These are phyloP conservation scores for Xylariaceae sp. DNA, from an alignment of 2,329 filamentous ascomycete species.

Conservation along the genomic window DNA sequence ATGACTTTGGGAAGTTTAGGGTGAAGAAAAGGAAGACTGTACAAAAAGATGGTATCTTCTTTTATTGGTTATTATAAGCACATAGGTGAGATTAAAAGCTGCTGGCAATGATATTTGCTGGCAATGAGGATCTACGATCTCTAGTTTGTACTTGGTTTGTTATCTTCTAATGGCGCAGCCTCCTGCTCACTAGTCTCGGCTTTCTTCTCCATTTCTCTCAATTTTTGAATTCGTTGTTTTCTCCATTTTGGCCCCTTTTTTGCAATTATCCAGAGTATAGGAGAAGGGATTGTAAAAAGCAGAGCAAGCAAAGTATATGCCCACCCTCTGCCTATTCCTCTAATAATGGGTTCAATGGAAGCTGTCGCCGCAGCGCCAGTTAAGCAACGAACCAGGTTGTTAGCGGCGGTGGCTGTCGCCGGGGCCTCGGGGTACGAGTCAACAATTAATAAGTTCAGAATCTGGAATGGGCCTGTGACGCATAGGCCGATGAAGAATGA, in stretches of 20 bases:
- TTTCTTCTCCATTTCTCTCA: slow-evolving; percentile 38
- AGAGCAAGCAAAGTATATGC: slow-evolving; percentile 65
- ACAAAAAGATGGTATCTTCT: no score
- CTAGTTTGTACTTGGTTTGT: not conserved
- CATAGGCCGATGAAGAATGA: slow-evolving; percentile 63
- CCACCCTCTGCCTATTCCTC: slow-evolving; percentile 64
- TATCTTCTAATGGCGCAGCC: not conserved
- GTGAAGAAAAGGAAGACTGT: no score
- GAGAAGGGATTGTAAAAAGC: slow-evolving; percentile 55
- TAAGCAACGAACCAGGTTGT: slow-evolving; percentile 68
- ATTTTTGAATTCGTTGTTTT: slow-evolving; percentile 53
- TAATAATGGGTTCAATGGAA: slow-evolving; percentile 64
- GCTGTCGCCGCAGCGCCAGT: slow-evolving; percentile 65
- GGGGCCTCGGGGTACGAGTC: slow-evolving; percentile 67
- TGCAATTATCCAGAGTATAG: slow-evolving; percentile 55
- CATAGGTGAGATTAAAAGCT: not conserved
- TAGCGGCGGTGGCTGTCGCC: slow-evolving; percentile 67
- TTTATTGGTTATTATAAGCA: no score
- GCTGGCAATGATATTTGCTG: not conserved
- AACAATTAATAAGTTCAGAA: slow-evolving; percentile 67
- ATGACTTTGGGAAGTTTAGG: no score
- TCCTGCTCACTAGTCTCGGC: slow-evolving; percentile 2
- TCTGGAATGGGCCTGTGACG: slow-evolving; percentile 66
- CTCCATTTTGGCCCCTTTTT: slow-evolving; percentile 58
- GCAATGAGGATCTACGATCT: not conserved